Percentiles rank a stretch among this genome's conserved stretches.
Evolutionary conservation across 768 basidiomycete species (phyloP).

Genomic region (Tylopilus rubrobrunneus): DNA sequence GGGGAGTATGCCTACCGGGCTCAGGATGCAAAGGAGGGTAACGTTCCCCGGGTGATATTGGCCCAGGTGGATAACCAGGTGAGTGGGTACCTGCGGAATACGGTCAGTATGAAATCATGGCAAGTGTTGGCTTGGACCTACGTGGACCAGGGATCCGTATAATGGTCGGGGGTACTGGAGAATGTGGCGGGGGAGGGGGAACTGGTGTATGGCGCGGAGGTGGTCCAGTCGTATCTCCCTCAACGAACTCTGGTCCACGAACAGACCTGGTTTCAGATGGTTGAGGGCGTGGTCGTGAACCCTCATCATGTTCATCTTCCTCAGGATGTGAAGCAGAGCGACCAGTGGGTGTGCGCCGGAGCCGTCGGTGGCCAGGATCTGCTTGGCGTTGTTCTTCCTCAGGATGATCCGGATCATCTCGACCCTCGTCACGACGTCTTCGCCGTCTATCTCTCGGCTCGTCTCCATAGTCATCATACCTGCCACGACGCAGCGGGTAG

Average conservation of each 20-base stretch:
- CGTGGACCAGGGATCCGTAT: conserved; percentile 20
- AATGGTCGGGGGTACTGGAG: conserved; percentile 27
- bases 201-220: conserved; percentile 1
- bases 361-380: conserved; percentile 2
- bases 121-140: conserved; percentile 6
- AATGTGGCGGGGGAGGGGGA: conserved; percentile 7
- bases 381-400: conserved; percentile 7
- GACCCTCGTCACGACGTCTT: background rate
- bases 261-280: conserved; percentile 8
- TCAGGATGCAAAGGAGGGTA: conserved; percentile 14
- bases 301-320: conserved; percentile 11
- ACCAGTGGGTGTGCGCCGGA: conserved; percentile 11
- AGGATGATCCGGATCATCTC: background rate
- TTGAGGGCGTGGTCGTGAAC: conserved; percentile 9
- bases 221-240: conserved; percentile 4
- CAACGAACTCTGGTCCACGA: conserved; percentile 10
- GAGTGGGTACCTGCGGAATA: conserved; percentile 14
- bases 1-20: background rate
- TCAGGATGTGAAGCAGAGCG: conserved; percentile 13
- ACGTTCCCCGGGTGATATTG: conserved; percentile 8
- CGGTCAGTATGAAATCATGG: conserved; percentile 1
- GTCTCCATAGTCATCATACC: background rate
- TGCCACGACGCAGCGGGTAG: conserved; percentile 13
- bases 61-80: conserved; percentile 6
- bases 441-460: conserved; percentile 9